These are phyloP conservation scores for Apiospora saccharicola DNA, from an alignment of 2,329 filamentous ascomycete genomes.

Conservation along the genomic window DNA sequence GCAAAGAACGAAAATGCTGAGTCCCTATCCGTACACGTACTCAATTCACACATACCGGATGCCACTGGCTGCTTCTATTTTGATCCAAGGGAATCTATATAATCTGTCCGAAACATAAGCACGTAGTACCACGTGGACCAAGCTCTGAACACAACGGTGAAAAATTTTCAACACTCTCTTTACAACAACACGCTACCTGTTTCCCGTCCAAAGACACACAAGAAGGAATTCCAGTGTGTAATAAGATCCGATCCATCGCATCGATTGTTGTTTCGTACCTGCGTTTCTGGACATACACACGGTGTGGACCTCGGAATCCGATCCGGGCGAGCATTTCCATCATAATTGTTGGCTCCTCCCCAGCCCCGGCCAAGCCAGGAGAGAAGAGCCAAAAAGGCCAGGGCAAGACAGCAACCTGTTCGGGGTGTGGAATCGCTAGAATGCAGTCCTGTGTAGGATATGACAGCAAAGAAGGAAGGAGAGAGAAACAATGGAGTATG, in stretches of 20 bases:
- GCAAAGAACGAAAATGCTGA: neutral
- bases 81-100: conserved; percentile 19
- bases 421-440: neutral
- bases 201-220: neutral
- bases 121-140: conserved; percentile 20
- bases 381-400: neutral
- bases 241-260: conserved; percentile 5
- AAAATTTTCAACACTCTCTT: neutral
- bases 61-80: conserved; percentile 15
- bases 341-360: conserved; percentile 4
- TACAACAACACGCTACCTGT: neutral
- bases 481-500: conserved; percentile 21
- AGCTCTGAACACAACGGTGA: conserved; percentile 21
- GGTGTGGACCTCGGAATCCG: conserved; percentile 17
- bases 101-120: conserved; percentile 18
- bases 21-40: neutral
- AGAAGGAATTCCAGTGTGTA: conserved; percentile 15
- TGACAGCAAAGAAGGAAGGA: conserved; percentile 6
- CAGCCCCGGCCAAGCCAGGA: conserved; percentile 2
- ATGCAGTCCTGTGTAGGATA: conserved; percentile 18
- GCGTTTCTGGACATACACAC: neutral
- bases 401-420: neutral
- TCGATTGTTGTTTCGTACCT: neutral
- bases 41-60: neutral
- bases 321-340: conserved; percentile 13